These are phyloP conservation scores for Amanita polypyramis DNA, from an alignment of 768 basidiomycete species.

Conservation along the genomic window DNA sequence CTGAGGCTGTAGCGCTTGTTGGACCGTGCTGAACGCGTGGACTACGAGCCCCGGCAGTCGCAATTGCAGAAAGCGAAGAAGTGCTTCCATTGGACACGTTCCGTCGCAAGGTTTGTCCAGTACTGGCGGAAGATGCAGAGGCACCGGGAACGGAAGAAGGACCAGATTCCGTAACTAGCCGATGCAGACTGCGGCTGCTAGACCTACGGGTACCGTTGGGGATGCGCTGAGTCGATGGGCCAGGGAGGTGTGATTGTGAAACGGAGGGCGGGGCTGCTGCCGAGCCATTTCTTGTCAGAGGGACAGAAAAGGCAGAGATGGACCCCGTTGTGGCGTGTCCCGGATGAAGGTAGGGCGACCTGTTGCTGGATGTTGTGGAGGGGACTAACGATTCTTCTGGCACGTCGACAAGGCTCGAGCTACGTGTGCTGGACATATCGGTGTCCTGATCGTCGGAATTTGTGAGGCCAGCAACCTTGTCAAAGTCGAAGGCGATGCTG, in stretches of 20 bases:
- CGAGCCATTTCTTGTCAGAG: conserved; percentile 1
- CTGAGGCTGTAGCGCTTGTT: neutral
- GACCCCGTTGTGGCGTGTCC: conserved; percentile 8
- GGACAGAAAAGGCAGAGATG: conserved; percentile 5
- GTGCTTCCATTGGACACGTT: conserved; percentile 8
- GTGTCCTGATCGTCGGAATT: conserved; percentile 8
- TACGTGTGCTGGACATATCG: conserved; percentile 16
- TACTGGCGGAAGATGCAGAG: neutral
- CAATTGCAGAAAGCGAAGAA: conserved; percentile 7
- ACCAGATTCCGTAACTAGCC: neutral
- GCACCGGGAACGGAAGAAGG: conserved; percentile 6
- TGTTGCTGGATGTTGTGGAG: conserved; percentile 11
- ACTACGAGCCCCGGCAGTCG: neutral
- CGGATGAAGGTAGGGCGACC: conserved; percentile 8
- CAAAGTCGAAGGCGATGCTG: conserved; percentile 7
- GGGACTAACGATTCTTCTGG: conserved; percentile 20
- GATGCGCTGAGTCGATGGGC: neutral
- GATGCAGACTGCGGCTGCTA: conserved; percentile 9
- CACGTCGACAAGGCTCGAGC: conserved; percentile 22
- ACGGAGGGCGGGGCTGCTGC: neutral
- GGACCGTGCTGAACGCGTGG: conserved; percentile 1
- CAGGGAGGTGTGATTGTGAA: conserved; percentile 3
- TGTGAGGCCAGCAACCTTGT: conserved; percentile 7
- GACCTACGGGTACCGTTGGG: conserved; percentile 3
- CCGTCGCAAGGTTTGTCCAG: conserved; percentile 2